Base-by-base conservation (phyloP, 352 stramenopile species). In the Peronospora destructor region DNA sequence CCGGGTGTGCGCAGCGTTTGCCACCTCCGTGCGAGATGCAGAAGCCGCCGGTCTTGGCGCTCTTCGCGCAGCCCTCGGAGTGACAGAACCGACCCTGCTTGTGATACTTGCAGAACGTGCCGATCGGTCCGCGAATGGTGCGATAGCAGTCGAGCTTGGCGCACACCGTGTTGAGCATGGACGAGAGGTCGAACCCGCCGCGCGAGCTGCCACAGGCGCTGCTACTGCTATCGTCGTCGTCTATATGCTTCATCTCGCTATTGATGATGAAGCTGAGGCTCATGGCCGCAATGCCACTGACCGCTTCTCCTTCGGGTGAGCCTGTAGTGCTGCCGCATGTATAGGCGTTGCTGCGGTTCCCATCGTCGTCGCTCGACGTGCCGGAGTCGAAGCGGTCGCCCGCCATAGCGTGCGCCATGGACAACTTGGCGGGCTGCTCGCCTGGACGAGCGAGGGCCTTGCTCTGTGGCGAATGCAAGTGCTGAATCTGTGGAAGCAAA, bases 261-360 rank as follows among this genome's bases (percentile, higher is more conserved):
- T 90, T 84, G 43, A 87, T 82, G 62, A 90, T 90, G 57, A 78
- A 90, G 71, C 79, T 87, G 41, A 90, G 76, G 16, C 79, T 86
- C 79, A 90, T 90, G 54, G 78, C 77, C 12, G 75, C 70, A 38
- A 85, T 85, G 42, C 72, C 68, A 19, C 62, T 78, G 30, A 76
- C 71, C 32, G 61, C 56, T 59, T 76, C 61, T 38, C 58, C 56
- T 33, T 70, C 60, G 5, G 50, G 55, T 38, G 59, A 64, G 35
- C 14, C 40, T 34, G 33, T 29, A 19, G 45, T 14, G 30, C 28
- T 26, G 37, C 25, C 26, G 19, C 13, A 41, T 12, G 36, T 39
- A 32, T 51, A 55, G 29, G 25, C 42, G 48, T 66, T 64, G 58
- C 52, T 45, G 37, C 44, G 53, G 48, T 63, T 63, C 48, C 66